phyloP scores from a whole-genome alignment of 2,329 filamentous ascomycete species.

The Colletotrichum sp. region DNA sequence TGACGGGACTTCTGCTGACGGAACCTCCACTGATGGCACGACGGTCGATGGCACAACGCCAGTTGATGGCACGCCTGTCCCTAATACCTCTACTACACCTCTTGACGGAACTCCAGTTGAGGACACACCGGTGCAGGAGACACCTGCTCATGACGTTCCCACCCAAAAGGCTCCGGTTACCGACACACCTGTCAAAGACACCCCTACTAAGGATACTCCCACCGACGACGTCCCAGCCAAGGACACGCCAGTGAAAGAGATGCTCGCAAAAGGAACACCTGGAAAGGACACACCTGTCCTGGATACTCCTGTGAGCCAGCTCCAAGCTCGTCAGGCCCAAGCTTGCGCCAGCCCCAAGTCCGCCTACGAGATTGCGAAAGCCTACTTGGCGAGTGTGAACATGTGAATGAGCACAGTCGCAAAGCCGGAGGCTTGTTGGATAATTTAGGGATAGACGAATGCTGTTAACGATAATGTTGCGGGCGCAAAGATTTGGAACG shows the following conservation, averaged over 20 bases:
- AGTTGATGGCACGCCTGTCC: background rate
- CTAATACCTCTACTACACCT: background rate
- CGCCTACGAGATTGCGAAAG: background rate
- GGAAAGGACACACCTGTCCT: background rate
- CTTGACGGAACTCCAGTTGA: background rate
- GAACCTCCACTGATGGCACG: background rate
- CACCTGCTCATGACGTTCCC: background rate
- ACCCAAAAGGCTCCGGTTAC: rapidly evolving
- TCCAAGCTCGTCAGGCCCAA: background rate
- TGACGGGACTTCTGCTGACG: background rate
- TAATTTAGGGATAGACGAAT: background rate
- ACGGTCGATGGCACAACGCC: background rate
- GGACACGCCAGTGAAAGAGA: background rate
- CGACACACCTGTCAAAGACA: background rate
- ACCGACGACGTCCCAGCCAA: background rate
- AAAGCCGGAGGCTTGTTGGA: too few species aligned
- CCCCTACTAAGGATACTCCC: background rate
- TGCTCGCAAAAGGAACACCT: background rate
- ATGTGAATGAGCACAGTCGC: background rate
- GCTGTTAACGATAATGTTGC: background rate
- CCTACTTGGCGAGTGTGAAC: background rate
- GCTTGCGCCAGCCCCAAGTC: background rate
- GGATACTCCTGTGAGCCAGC: background rate
- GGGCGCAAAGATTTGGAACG: rapidly evolving
- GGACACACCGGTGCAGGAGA: background rate